Percentiles rank a stretch among this genome's conserved stretches.
These are phyloP conservation scores for Umbelopsis sp. DNA, from an alignment of 192 early-diverging fungal species.

Conservation along the genomic window DNA sequence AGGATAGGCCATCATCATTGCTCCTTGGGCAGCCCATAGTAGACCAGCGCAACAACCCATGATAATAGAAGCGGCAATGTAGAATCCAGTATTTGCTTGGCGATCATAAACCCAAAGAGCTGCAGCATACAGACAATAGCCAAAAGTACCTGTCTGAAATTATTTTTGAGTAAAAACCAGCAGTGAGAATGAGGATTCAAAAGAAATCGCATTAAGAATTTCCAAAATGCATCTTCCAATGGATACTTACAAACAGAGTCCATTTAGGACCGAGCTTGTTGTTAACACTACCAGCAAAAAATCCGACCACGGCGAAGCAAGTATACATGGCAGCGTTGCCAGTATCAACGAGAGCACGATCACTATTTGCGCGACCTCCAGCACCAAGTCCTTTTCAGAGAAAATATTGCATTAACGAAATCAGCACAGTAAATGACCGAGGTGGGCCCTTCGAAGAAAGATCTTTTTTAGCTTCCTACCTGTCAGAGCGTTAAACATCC, in stretches of 20 bases:
- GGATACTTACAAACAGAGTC: slow-evolving; percentile 21
- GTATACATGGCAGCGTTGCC: slow-evolving; percentile 76
- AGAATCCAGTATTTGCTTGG: slow-evolving; percentile 54
- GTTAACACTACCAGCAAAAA: slow-evolving; percentile 28
- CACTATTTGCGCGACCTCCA: slow-evolving; percentile 21
- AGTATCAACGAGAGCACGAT: slow-evolving; percentile 23
- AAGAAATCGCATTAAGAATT: no score
- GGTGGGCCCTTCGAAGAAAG: no score
- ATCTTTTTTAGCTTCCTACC: no score
- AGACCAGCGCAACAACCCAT: slow-evolving; percentile 77
- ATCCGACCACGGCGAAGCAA: slow-evolving; percentile 58
- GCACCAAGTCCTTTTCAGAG: slow-evolving; percentile 23
- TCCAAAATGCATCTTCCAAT: slow-evolving; percentile 38
- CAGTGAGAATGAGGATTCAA: slow-evolving; percentile 26
- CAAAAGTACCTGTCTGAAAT: slow-evolving; percentile 59
- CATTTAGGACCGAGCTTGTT: slow-evolving; percentile 25
- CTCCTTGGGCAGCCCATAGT: slow-evolving; percentile 70
- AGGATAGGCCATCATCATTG: slow-evolving; percentile 85
- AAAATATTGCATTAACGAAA: slow-evolving; percentile 69
- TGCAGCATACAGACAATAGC: slow-evolving; percentile 70
- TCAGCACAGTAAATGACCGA: slow-evolving; percentile 59
- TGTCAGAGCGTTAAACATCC: no score
- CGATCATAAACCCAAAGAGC: slow-evolving; percentile 58
- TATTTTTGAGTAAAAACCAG: slow-evolving; percentile 19
- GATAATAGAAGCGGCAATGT: slow-evolving; percentile 70